Percentiles rank a stretch among this genome's conserved stretches.
These are phyloP conservation scores for Cyberlindnera nakhonratchasimensis DNA, from an alignment of 805 yeast genomes.

Conservation along the genomic window DNA sequence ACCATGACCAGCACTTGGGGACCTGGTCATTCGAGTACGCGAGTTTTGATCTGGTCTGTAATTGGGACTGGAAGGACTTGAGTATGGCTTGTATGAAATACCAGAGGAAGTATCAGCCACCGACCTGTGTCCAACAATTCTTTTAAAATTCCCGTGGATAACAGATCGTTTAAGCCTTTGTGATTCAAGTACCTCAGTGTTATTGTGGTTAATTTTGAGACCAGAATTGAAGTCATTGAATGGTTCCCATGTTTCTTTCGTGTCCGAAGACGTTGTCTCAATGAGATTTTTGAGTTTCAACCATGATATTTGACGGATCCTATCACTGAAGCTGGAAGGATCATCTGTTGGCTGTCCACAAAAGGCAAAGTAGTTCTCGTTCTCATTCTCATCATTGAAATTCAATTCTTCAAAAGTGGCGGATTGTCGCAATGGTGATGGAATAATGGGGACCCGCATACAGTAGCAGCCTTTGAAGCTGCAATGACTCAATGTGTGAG, in stretches of 20 bases:
- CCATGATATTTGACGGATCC: conserved; percentile 9
- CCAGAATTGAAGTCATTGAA: conserved; percentile 1
- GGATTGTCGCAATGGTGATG: conserved; percentile 11
- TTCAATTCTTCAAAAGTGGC: background rate
- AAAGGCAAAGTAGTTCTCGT: background rate
- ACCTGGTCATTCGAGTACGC: background rate
- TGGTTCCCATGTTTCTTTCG: conserved; percentile 1
- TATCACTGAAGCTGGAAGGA: conserved; percentile 3
- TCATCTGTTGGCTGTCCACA: conserved; percentile 3
- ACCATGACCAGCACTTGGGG: background rate
- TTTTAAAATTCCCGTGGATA: conserved; percentile 9
- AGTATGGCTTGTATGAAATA: background rate
- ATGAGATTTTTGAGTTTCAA: conserved; percentile 2
- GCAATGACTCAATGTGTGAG: conserved; percentile 1
- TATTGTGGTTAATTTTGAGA: too few relatives aligned
- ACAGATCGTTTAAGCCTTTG: background rate
- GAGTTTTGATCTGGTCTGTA: too few relatives aligned
- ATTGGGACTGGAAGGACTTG: background rate
- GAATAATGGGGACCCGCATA: conserved; percentile 14
- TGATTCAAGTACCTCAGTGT: background rate
- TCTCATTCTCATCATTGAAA: conserved; percentile 7
- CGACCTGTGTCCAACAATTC: conserved; percentile 2
- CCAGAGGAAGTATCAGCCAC: background rate
- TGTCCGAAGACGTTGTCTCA: conserved; percentile 3
- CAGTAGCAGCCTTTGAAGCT: conserved; percentile 17